Percentiles rank a stretch among this genome's conserved stretches.
These are phyloP conservation scores for Spathaspora girioi DNA, from an alignment of 805 yeast genomes.

Conservation along the genomic window DNA sequence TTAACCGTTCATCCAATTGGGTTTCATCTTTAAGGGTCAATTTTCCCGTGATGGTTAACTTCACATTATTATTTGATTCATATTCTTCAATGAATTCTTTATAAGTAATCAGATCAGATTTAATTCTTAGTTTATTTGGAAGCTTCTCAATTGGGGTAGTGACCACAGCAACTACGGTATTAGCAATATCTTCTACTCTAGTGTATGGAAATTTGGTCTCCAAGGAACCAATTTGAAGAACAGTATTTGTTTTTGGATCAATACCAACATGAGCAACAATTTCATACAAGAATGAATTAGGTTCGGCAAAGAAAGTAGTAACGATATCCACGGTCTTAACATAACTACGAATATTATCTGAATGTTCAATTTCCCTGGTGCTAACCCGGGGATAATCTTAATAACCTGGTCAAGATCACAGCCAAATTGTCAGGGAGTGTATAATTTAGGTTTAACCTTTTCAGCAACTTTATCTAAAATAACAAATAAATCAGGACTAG, in stretches of 20 bases:
- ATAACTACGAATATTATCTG: background rate
- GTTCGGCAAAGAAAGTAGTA: slow-evolving; percentile 9
- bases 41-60: slow-evolving; percentile 6
- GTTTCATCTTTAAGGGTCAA: slow-evolving; percentile 27
- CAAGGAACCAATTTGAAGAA: slow-evolving; percentile 39
- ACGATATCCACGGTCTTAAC: slow-evolving; percentile 11
- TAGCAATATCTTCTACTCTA: slow-evolving; percentile 41
- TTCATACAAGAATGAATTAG: slow-evolving; percentile 25
- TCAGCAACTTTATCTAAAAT: slow-evolving; percentile 35
- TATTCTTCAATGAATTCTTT: slow-evolving; percentile 37
- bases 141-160: slow-evolving; percentile 28
- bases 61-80: slow-evolving; percentile 30
- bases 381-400: slow-evolving; percentile 8
- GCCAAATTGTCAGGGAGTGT: slow-evolving; percentile 63
- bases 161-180: slow-evolving; percentile 38
- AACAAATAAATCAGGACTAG: slow-evolving; percentile 25
- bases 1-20: slow-evolving; percentile 3
- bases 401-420: slow-evolving; percentile 30
- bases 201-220: slow-evolving; percentile 32
- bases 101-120: slow-evolving; percentile 36
- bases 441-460: slow-evolving; percentile 44
- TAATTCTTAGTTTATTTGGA: slow-evolving; percentile 43
- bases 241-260: slow-evolving; percentile 29
- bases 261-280: slow-evolving; percentile 27
- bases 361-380: background rate